A percentile compares a stretch with the other conserved stretches of the same genome.
Evolutionary conservation across 73 alveolate species (phyloP).

Genomic region (Paramecium bursaria): DNA sequence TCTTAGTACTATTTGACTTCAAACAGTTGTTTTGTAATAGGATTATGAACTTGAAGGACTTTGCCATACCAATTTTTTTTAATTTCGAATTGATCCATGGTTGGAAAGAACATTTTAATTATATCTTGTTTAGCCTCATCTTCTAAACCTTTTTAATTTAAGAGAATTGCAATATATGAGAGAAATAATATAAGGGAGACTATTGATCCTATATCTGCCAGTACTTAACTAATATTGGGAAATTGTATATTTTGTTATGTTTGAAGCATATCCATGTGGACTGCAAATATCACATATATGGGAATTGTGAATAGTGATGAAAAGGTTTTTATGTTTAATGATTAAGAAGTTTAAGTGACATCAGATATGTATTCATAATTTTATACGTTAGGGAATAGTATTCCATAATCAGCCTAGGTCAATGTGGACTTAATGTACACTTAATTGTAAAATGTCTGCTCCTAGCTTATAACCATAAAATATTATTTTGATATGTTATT

Average conservation of each 20-base stretch:
- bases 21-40: too few relatives aligned
- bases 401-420: conserved; percentile 4
- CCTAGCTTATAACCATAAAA: too few relatives aligned
- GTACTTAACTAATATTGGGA: conserved; percentile 21
- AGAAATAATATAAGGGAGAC: conserved; percentile 23
- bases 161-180: background rate
- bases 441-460: too few relatives aligned
- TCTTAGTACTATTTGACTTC: too few relatives aligned
- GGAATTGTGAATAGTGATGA: background rate
- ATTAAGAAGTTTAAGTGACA: background rate
- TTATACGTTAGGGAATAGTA: background rate
- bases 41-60: too few relatives aligned
- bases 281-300: conserved; percentile 9
- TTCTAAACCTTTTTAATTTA: conserved; percentile 16
- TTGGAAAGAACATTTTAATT: conserved; percentile 13
- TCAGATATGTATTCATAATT: background rate
- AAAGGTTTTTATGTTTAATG: conserved; percentile 16
- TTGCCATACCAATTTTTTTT: conserved; percentile 28
- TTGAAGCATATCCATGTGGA: conserved; percentile 4
- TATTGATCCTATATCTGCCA: conserved; percentile 53
- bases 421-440: background rate
- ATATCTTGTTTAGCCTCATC: background rate
- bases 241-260: background rate
- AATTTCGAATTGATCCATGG: background rate
- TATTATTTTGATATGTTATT: too few relatives aligned